A percentile compares a stretch with the other conserved stretches of the same genome.
These are phyloP conservation scores for Aegle marmelos DNA, from an alignment of 345 rosid genomes.

Conservation along the genomic window DNA sequence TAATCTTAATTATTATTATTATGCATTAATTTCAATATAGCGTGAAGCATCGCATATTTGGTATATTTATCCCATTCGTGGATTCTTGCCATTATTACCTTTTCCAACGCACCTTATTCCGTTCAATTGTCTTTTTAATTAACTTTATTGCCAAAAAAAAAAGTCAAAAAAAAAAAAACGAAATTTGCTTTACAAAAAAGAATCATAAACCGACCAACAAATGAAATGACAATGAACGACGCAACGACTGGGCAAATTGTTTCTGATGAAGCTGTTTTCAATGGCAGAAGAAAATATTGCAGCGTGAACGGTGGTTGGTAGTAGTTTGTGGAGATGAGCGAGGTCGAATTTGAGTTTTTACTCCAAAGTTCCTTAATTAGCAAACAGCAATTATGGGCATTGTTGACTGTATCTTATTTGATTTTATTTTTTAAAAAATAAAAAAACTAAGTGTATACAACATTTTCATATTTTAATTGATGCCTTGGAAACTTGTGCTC, in stretches of 20 bases:
- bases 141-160: neutral
- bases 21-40: too few species aligned
- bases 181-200: neutral
- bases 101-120: neutral
- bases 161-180: too few species aligned
- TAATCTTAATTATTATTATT: neutral
- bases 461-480: neutral
- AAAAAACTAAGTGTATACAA: neutral
- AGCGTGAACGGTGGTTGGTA: neutral
- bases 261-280: neutral
- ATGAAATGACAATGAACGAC: neutral
- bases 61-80: neutral
- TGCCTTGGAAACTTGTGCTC: slow-evolving; percentile 12
- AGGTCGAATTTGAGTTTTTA: neutral
- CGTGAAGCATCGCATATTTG: too few species aligned
- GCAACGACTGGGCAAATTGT: neutral
- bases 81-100: neutral
- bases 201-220: neutral
- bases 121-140: neutral
- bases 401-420: neutral
- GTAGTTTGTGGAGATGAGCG: neutral
- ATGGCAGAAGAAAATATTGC: neutral
- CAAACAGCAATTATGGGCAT: neutral
- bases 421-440: too few species aligned
- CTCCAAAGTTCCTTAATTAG: neutral